Evolutionary conservation across 2,329 filamentous ascomycete species (phyloP), one percentile per base, ranked within the genome.

Genomic region (Aspergillus clavatus): DNA sequence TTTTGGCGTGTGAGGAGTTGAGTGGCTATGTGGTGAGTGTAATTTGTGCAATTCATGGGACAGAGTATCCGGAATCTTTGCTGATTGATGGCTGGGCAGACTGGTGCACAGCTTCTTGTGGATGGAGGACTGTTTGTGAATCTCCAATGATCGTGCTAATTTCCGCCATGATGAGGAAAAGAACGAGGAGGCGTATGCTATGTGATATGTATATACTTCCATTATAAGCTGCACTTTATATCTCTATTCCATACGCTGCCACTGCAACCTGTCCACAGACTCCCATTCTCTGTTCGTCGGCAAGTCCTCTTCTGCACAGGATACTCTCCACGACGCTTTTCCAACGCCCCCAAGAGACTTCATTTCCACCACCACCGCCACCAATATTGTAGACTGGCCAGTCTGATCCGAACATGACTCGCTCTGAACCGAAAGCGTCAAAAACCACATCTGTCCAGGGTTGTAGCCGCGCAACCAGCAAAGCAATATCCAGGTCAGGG

Each of bases 321-420:
- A 87, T 74, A 52, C 73, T 73, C 51, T 84, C 80, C 14, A 95
- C 85, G 1, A 93, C 73, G 16, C 73, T 74, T 52, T 74, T 79
- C 90, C 90, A 96, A 56, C 84, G 79, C 27, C 72, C 70, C 89
- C 89, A 95, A 24, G 86, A 82, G 18, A 73, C 68, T 38, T 76
- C 71, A 33, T 74, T 74, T 1, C 67, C 69, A 0, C 76, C 76
- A 2, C 78, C 78, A 0, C 80, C 79, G 26, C n/a, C n/a, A n/a
- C n/a, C n/a, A n/a, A 88, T 71, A 51, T 88, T 90, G 69, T 89
- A 95, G 1, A 96, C 84, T 2, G 91, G 90, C 91, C 91, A 97
- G 67, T 96, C 89, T 53, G 86, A 90, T 19, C 85, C 90, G 67
- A 93, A 96, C 84, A 97, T 89, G 62, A 93, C 77, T 52, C 88